Base-by-base conservation (phyloP, 306 rosid genomes). In the Dalbergia oliveri region DNA sequence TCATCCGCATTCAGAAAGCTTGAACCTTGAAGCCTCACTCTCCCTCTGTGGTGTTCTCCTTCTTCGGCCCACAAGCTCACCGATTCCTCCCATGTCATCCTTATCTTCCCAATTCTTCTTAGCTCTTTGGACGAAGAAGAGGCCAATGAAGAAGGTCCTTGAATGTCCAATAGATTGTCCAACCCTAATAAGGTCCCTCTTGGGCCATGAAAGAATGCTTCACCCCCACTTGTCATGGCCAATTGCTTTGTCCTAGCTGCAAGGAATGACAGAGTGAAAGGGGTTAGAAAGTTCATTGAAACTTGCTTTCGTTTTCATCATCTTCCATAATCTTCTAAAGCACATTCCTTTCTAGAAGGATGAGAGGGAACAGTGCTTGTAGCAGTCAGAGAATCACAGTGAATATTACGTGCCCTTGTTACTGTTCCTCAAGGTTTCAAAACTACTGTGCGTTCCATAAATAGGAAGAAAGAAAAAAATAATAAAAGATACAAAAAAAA, bases 61-160 rank as follows among this genome's bases (percentile, higher is more conserved):
- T 93, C 99, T 85, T 93, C 99, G 0, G 87, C 92, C 99, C 99
- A 95, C 57, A 95, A 83, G 75, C 82, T 93, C 82, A 93, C 94
- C 0, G 93, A 95, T 70, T 95, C 98, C 69, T 95, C 99, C 99
- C 99, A 93, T 14, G 84, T 81, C 97, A 93, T 91, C 62, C 93
- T 77, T 79, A 93, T 86, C 85, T 90, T 95, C 8, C 98, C 99
- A 10, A 95, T 93, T 73, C 99, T 86, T 45, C 97, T 85, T 9
- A 95, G 71, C 49, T 92, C 98, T 84, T 76, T 91, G 0, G 87
- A 73, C 0, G 84, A 80, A 2, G 90, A 85, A 61, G 77, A 47
- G 13, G 72, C 83, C 0, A 86, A 82, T 9, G 86, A 86, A 10
- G 82, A 58, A 26, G 87, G 72, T 0, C 84, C 88, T 5, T 72